Percentiles rank a stretch among this genome's conserved stretches.
phyloP scores from a whole-genome alignment of 176 grass and related monocot genomes.

The Phragmites australis region DNA sequence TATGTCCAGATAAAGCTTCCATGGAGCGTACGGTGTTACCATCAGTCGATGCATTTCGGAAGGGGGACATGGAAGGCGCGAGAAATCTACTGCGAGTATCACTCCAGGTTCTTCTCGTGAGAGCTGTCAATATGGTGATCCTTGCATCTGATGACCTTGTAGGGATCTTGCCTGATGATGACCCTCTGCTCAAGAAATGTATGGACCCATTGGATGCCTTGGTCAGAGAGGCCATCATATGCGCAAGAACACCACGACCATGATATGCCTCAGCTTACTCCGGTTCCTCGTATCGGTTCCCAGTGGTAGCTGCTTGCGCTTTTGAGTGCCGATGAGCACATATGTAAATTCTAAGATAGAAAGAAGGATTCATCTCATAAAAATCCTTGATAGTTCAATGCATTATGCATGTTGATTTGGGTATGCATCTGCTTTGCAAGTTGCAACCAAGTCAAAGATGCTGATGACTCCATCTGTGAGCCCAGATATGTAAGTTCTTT shows the following conservation, averaged over 20 bases:
- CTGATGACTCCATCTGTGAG: conserved; percentile 13
- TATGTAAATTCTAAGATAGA: conserved; percentile 34
- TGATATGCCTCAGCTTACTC: conserved; percentile 10
- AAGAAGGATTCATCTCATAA: conserved; percentile 11
- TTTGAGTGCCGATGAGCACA: conserved; percentile 7
- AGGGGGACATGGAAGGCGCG: conserved; percentile 70
- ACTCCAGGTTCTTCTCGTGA: conserved; percentile 76
- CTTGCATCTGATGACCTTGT: conserved; percentile 70
- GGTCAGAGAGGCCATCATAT: conserved; percentile 47
- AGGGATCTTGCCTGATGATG: conserved; percentile 66
- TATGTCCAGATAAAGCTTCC: conserved; percentile 66
- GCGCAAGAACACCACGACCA: conserved; percentile 26
- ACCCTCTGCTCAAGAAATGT: conserved; percentile 67
- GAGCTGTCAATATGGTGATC: conserved; percentile 63
- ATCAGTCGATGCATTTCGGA: conserved; percentile 53
- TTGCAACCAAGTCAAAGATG: conserved; percentile 35
- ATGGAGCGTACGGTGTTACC: conserved; percentile 68
- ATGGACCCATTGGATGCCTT: conserved; percentile 74
- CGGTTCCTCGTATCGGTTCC: neutral
- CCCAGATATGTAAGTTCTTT: conserved; percentile 10
- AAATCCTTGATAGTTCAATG: conserved; percentile 1
- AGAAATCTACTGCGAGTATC: conserved; percentile 71
- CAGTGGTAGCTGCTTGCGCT: conserved; percentile 17
- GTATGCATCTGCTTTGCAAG: conserved; percentile 10
- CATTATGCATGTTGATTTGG: conserved; percentile 6